These are phyloP conservation scores for Amanita polypyramis DNA, from an alignment of 768 basidiomycete genomes.

Conservation along the genomic window DNA sequence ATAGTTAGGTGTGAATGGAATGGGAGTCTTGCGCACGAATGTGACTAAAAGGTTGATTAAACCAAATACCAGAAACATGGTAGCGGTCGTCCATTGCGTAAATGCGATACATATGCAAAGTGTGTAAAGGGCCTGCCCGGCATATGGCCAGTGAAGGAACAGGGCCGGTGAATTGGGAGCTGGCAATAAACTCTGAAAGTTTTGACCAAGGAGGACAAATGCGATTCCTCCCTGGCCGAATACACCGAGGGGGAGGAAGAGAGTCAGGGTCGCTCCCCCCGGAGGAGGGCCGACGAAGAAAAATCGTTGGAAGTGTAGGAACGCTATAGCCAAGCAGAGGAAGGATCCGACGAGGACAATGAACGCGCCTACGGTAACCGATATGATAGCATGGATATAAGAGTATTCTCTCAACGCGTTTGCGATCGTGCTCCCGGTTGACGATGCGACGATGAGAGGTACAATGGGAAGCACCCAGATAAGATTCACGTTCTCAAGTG, in stretches of 20 bases:
- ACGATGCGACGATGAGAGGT: slow-evolving; percentile 51
- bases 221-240: slow-evolving; percentile 58
- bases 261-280: slow-evolving; percentile 37
- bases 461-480: slow-evolving; percentile 73
- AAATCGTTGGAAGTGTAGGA: slow-evolving; percentile 51
- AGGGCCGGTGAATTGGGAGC: slow-evolving; percentile 21
- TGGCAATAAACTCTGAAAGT: slow-evolving; percentile 28
- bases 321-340: slow-evolving; percentile 56
- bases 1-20: slow-evolving; percentile 48
- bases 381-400: slow-evolving; percentile 39
- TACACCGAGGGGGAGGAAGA: slow-evolving; percentile 70
- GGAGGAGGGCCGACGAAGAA: slow-evolving; percentile 45
- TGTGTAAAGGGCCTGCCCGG: slow-evolving; percentile 29
- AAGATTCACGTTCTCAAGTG: slow-evolving; percentile 44
- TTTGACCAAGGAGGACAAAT: slow-evolving; percentile 42
- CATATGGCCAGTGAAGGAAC: slow-evolving; percentile 23
- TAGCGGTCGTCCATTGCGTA: slow-evolving; percentile 49
- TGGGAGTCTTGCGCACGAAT: slow-evolving; percentile 24
- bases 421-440: slow-evolving; percentile 34
- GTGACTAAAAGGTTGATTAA: slow-evolving; percentile 37
- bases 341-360: slow-evolving; percentile 45
- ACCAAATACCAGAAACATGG: slow-evolving; percentile 53
- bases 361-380: slow-evolving; percentile 40
- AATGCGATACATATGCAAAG: slow-evolving; percentile 38
- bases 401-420: slow-evolving; percentile 35